Conservation (phyloP, 1,139 yeast genomes). For the Petasospora fabianii region DNA sequence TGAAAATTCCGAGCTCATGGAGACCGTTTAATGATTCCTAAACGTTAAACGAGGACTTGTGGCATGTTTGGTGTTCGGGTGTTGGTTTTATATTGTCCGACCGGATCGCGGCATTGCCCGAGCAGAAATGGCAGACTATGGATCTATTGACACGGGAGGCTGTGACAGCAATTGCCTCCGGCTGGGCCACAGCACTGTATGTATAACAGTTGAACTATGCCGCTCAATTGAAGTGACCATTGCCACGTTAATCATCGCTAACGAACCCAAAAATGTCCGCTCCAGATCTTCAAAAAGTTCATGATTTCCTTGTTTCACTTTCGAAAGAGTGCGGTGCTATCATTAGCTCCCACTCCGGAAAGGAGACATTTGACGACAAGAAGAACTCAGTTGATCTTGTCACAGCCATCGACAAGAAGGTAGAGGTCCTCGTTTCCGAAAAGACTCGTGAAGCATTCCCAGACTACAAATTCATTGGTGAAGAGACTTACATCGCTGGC, state of each 20-base stretch:
- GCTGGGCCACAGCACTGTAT: no score
- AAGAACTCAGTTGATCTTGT: slow-evolving; percentile 56
- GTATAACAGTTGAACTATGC: no score
- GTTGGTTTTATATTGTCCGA: no score
- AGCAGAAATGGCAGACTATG: no score
- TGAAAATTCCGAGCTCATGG: no score
- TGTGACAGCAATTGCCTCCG: no score
- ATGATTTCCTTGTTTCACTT: slow-evolving; percentile 40
- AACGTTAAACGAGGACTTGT: no score
- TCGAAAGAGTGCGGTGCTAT: slow-evolving; percentile 47
- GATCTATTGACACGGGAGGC: no score
- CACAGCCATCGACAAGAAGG: slow-evolving; percentile 53
- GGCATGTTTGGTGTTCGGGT: no score
- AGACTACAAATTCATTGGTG: slow-evolving; percentile 50
- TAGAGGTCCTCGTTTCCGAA: slow-evolving; percentile 43
- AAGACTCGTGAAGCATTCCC: slow-evolving; percentile 40
- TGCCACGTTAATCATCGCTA: background rate
- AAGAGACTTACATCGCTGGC: slow-evolving; percentile 50
- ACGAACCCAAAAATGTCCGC: background rate
- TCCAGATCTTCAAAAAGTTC: slow-evolving; percentile 34
- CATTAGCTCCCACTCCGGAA: slow-evolving; percentile 43
- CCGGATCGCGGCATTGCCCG: no score
- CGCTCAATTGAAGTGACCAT: background rate
- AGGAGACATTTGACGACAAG: slow-evolving; percentile 48
- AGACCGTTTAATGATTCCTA: no score